phyloP scores from a whole-genome alignment of 768 basidiomycete species.

The Termitomyces sp. region DNA sequence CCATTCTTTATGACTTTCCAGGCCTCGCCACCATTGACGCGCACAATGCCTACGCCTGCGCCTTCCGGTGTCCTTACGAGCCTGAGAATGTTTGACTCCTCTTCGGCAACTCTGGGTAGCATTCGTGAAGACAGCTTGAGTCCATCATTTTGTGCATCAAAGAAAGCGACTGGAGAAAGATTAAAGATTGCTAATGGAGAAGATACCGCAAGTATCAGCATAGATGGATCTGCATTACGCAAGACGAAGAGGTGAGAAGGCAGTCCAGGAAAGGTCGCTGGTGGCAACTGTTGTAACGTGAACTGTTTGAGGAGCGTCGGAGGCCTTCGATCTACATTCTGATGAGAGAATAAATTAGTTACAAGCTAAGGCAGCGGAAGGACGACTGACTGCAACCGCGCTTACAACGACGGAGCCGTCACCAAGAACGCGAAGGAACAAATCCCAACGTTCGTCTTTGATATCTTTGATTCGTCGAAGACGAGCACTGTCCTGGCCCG shows the following conservation, averaged over 20 bases:
- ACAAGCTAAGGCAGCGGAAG: background rate
- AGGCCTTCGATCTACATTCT: conserved; percentile 89
- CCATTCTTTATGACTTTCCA: conserved; percentile 52
- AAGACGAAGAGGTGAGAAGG: conserved; percentile 51
- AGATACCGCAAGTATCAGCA: conserved; percentile 57
- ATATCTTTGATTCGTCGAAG: conserved; percentile 53
- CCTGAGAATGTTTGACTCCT: conserved; percentile 48
- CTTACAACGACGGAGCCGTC: conserved; percentile 74
- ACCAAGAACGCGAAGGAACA: conserved; percentile 65
- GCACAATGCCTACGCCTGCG: conserved; percentile 62
- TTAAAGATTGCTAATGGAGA: conserved; percentile 60
- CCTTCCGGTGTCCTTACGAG: conserved; percentile 81
- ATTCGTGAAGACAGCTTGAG: conserved; percentile 38
- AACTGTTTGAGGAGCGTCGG: conserved; percentile 78
- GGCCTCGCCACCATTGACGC: conserved; percentile 52
- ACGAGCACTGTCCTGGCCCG: conserved; percentile 38
- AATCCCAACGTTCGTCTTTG: conserved; percentile 67
- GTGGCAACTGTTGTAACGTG: conserved; percentile 58
- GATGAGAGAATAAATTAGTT: conserved; percentile 1
- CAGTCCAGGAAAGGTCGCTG: conserved; percentile 38
- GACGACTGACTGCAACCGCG: conserved; percentile 64
- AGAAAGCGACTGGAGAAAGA: conserved; percentile 54
- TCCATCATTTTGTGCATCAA: conserved; percentile 52
- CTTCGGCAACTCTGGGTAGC: conserved; percentile 31
- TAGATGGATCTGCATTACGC: conserved; percentile 35